Percentiles rank a stretch among this genome's conserved stretches.
phyloP scores from a whole-genome alignment of 208 protist species.

The Trypanosoma avium region DNA sequence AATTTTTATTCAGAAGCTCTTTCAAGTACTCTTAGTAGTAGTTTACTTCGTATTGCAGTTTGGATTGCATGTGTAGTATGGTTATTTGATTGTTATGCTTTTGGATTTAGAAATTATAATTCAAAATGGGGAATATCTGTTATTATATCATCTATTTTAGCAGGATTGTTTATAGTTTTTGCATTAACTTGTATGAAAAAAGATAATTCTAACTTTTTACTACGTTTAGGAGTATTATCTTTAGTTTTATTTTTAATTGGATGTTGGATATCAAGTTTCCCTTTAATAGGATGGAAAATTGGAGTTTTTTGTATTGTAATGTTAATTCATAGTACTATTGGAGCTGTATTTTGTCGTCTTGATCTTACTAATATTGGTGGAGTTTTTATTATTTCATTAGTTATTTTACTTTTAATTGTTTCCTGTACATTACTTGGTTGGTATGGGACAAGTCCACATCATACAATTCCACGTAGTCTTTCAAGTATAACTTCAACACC shows the following conservation, averaged over 20 bases:
- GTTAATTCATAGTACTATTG: slow-evolving; percentile 59
- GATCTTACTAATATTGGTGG: slow-evolving; percentile 46
- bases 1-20: slow-evolving; percentile 60
- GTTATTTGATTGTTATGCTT: slow-evolving; percentile 53
- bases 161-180: slow-evolving; percentile 36
- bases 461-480: slow-evolving; percentile 37
- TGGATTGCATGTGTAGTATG: slow-evolving; percentile 60
- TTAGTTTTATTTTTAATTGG: slow-evolving; percentile 46
- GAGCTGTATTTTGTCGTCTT: slow-evolving; percentile 42
- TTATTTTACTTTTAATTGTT: slow-evolving; percentile 41
- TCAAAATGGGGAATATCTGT: slow-evolving; percentile 36
- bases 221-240: slow-evolving; percentile 41
- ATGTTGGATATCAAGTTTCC: slow-evolving; percentile 57
- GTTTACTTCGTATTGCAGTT: slow-evolving; percentile 45
- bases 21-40: slow-evolving; percentile 40
- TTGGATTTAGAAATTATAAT: slow-evolving; percentile 50
- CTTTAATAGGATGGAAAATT: slow-evolving; percentile 42
- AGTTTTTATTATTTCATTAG: slow-evolving; percentile 42
- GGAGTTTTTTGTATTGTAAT: slow-evolving; percentile 67
- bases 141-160: slow-evolving; percentile 36
- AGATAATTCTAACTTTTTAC: slow-evolving; percentile 30
- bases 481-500: no score
- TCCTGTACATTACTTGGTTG: slow-evolving; percentile 63
- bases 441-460: slow-evolving; percentile 52
- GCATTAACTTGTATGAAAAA: slow-evolving; percentile 40